A percentile compares a stretch with the other conserved stretches of the same genome.
Evolutionary conservation across 177 flowering plant species (phyloP).

Genomic region (Vitis hybrid): DNA sequence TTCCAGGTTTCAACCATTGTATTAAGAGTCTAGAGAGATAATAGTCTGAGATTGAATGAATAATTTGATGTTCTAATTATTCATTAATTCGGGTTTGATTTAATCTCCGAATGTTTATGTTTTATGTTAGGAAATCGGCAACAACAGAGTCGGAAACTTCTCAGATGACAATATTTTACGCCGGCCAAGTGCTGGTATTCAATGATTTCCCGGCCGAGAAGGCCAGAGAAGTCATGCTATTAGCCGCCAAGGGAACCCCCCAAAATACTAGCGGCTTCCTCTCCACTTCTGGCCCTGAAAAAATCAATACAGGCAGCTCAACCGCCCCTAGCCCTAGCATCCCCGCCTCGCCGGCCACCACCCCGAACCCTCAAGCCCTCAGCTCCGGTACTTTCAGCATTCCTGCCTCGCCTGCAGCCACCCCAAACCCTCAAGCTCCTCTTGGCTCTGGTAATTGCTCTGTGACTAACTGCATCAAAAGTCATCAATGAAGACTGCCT

Average conservation of each 20-base stretch:
- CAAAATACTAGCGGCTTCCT: neutral
- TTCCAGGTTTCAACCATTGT: no score
- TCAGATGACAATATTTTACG: conserved; percentile 62
- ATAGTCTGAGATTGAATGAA: no score
- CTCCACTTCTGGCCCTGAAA: neutral
- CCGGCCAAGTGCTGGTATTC: conserved; percentile 47
- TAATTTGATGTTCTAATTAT: no score
- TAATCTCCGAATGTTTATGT: no score
- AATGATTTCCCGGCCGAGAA: conserved; percentile 44
- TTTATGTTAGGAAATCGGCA: conserved; percentile 10
- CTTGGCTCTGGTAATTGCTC: conserved; percentile 24
- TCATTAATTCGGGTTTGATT: no score
- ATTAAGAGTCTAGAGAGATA: neutral
- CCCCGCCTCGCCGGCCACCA: conserved; percentile 1
- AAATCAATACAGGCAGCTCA: neutral
- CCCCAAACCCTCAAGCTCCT: conserved; percentile 16
- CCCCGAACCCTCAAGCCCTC: neutral
- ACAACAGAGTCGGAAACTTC: conserved; percentile 17
- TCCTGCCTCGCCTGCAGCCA: conserved; percentile 1
- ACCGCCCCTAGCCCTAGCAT: conserved; percentile 1
- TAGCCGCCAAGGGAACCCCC: conserved; percentile 30
- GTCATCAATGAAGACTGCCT: neutral
- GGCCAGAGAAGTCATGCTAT: conserved; percentile 41
- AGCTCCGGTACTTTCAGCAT: neutral
- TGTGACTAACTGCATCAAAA: neutral